These are phyloP conservation scores for Cardamine resedifolia DNA, from an alignment of 345 rosid species.

Conservation along the genomic window DNA sequence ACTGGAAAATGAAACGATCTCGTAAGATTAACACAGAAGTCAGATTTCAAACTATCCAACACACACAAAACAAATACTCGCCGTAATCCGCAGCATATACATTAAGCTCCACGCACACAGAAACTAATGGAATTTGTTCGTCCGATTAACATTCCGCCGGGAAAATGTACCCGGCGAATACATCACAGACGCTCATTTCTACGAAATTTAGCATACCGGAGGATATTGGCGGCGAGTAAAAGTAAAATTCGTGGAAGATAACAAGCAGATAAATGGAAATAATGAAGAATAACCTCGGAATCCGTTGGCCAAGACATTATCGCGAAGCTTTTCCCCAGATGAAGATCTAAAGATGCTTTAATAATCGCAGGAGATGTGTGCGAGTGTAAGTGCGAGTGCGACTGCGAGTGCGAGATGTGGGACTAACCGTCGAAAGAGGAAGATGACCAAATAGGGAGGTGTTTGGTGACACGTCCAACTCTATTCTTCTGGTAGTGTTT, in stretches of 20 bases:
- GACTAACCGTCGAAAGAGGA: conserved; percentile 32
- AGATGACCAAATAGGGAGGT: conserved; percentile 21
- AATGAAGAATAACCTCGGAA: conserved; percentile 31
- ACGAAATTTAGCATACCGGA: not conserved
- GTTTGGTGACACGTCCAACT: conserved; percentile 37
- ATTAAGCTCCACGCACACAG: conserved; percentile 1
- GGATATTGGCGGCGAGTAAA: not conserved
- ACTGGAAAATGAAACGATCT: conserved; percentile 40
- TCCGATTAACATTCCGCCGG: conserved; percentile 8
- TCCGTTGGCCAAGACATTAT: conserved; percentile 44
- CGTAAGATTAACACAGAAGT: not conserved
- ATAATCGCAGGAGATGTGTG: not conserved
- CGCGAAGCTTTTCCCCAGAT: conserved; percentile 23
- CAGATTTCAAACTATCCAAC: not conserved
- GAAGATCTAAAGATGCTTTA: not conserved
- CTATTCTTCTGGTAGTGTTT: conserved; percentile 23
- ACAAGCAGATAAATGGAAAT: conserved; percentile 3
- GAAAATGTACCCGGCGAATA: not conserved
- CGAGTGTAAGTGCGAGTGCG: not conserved
- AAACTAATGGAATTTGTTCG: not conserved
- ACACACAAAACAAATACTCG: not conserved
- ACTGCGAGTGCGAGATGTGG: conserved; percentile 30
- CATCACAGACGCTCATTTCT: not conserved
- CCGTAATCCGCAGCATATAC: not conserved
- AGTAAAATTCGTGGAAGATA: not conserved